Conservation (phyloP, 2,329 filamentous ascomycete species). For the Xylaria digitata region DNA sequence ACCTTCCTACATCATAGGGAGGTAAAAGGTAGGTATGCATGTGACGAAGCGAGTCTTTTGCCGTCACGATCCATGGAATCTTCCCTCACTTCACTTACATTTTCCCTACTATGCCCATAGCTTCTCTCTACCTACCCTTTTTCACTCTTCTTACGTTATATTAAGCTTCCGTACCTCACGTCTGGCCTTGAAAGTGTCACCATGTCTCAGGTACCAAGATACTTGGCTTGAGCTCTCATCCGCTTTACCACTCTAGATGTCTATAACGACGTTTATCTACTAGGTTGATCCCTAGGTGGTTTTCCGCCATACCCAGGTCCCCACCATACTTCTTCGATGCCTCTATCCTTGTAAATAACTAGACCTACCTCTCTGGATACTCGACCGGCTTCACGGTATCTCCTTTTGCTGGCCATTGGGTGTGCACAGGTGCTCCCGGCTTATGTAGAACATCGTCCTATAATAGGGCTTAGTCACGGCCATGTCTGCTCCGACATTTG, state of each 20-base stretch:
- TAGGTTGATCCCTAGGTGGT: not conserved
- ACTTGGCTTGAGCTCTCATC: slow-evolving; percentile 11
- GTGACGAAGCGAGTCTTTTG: slow-evolving; percentile 22
- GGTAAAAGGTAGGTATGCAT: not conserved
- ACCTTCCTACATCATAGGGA: too few relatives aligned
- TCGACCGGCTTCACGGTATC: slow-evolving; percentile 1
- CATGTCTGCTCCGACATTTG: slow-evolving; percentile 61
- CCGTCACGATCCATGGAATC: slow-evolving; percentile 23
- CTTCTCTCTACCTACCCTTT: not conserved
- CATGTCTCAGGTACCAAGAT: slow-evolving; percentile 2
- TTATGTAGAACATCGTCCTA: slow-evolving; percentile 17
- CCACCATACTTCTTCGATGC: slow-evolving; percentile 15
- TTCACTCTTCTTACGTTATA: not conserved
- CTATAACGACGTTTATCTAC: not conserved
- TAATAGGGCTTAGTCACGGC: slow-evolving; percentile 23
- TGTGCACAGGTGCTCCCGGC: slow-evolving; percentile 6
- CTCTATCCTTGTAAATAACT: slow-evolving; percentile 22
- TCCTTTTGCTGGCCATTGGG: not conserved
- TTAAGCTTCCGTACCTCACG: slow-evolving; percentile 14
- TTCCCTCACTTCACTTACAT: slow-evolving; percentile 6
- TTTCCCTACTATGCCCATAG: slow-evolving; percentile 12
- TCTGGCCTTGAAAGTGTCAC: not conserved
- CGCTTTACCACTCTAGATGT: slow-evolving; percentile 10
- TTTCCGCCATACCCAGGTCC: slow-evolving; percentile 2
- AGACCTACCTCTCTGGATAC: slow-evolving; percentile 3